A percentile compares a stretch with the other conserved stretches of the same genome.
Conservation (phyloP, 495 filamentous ascomycete species). For the Trichocladium uniseriatum region DNA sequence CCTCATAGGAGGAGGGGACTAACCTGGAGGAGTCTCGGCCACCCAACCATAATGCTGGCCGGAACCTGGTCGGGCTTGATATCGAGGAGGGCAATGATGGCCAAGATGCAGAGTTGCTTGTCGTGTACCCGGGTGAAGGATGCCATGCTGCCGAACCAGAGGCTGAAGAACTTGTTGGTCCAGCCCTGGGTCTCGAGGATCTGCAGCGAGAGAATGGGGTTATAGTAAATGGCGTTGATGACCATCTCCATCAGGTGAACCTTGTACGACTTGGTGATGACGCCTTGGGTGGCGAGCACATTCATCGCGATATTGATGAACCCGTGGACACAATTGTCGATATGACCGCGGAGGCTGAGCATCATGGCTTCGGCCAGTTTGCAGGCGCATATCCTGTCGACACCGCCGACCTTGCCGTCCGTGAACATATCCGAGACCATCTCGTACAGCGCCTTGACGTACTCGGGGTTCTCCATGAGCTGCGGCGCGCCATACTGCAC, state of each 20-base stretch:
- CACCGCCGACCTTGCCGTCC: slow-evolving; percentile 83
- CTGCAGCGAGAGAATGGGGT: slow-evolving; percentile 70
- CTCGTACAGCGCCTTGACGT: slow-evolving; percentile 74
- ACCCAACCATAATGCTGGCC: slow-evolving; percentile 81
- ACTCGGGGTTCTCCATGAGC: slow-evolving; percentile 72
- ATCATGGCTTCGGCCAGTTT: slow-evolving; percentile 96
- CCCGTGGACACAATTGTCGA: slow-evolving; percentile 75
- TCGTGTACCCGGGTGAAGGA: slow-evolving; percentile 90
- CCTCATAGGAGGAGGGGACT: not conserved
- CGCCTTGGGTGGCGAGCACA: slow-evolving; percentile 58
- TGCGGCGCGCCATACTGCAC: slow-evolving; percentile 79
- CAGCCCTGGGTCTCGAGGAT: slow-evolving; percentile 81
- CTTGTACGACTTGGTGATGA: slow-evolving; percentile 79
- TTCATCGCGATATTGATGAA: slow-evolving; percentile 86
- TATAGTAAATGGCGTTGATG: slow-evolving; percentile 97
- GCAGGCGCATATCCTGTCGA: slow-evolving; percentile 97
- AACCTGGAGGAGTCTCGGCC: slow-evolving; percentile 78
- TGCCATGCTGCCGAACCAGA: slow-evolving; percentile 96
- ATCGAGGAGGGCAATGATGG: slow-evolving; percentile 75
- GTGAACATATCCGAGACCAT: slow-evolving; percentile 62
- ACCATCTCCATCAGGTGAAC: slow-evolving; percentile 99
- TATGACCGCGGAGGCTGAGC: slow-evolving; percentile 84
- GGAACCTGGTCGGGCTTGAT: slow-evolving; percentile 71
- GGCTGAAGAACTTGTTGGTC: slow-evolving; percentile 99
- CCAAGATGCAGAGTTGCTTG: slow-evolving; percentile 94